Percentiles rank a stretch among this genome's conserved stretches.
phyloP scores from a whole-genome alignment of 345 rosid genomes.

The Moringa oleifera region DNA sequence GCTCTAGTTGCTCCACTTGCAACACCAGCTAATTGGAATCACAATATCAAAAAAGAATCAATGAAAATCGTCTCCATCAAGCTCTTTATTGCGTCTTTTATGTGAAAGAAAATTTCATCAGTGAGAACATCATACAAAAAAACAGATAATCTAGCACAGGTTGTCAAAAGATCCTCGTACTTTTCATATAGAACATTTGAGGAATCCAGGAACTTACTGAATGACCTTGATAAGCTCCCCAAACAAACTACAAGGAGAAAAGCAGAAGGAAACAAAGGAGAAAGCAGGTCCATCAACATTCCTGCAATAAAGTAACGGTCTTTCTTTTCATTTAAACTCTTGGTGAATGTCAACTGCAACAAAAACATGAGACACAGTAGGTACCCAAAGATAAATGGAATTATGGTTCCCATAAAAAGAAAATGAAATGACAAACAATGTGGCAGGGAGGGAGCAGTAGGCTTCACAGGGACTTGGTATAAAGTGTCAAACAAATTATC shows the following conservation, averaged over 20 bases:
- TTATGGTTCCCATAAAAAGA: no score
- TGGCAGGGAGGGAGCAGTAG: not conserved
- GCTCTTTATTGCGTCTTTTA: not conserved
- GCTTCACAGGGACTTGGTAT: not conserved
- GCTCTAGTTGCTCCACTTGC: conserved; percentile 99
- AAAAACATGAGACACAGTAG: not conserved
- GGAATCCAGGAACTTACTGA: conserved; percentile 51
- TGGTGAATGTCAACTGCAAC: not conserved
- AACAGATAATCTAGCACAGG: not conserved
- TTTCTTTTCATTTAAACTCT: conserved; percentile 10
- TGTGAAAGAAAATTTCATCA: not conserved
- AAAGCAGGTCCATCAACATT: conserved; percentile 95
- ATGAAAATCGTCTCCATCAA: not conserved
- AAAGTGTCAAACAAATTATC: not conserved
- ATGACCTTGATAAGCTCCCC: conserved; percentile 91
- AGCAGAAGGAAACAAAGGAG: conserved; percentile 88
- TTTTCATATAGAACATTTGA: not conserved
- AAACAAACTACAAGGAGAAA: conserved; percentile 85
- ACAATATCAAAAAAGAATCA: not conserved
- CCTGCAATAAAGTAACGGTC: conserved; percentile 47
- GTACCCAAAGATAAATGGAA: no score
- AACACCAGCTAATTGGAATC: conserved; percentile 65
- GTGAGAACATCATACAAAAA: not conserved
- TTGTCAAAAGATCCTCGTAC: not conserved
- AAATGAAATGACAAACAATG: not conserved